Percentiles rank a stretch among this genome's conserved stretches.
Conservation (phyloP, 2,329 filamentous ascomycete genomes). For the Trichoderma sp. region DNA sequence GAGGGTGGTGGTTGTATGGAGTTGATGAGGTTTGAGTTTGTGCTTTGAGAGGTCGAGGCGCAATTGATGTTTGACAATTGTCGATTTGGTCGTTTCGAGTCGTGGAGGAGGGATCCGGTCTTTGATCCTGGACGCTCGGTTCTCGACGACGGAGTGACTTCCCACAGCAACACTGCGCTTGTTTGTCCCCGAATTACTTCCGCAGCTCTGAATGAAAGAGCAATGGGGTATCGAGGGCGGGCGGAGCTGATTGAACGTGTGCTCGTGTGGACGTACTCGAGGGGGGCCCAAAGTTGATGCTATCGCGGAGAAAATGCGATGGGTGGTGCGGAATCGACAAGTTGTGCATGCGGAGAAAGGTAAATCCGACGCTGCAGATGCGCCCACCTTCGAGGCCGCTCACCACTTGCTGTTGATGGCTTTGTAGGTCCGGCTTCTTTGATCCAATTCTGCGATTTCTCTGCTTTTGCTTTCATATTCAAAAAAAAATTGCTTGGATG, state of each 20-base stretch:
- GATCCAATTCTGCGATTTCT: no score
- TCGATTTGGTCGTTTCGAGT: constrained; percentile 2
- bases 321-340: constrained; percentile 2
- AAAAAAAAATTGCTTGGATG: no score
- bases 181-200: background rate
- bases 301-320: constrained; percentile 17
- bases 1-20: background rate
- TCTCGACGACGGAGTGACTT: background rate
- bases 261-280: background rate
- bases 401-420: no score
- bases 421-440: no score
- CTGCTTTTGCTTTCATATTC: no score
- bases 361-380: background rate
- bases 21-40: background rate
- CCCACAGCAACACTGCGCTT: background rate
- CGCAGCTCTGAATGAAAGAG: background rate
- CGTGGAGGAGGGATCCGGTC: background rate
- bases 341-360: background rate
- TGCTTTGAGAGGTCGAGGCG: background rate
- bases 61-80: background rate
- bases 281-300: background rate
- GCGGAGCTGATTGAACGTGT: background rate
- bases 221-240: background rate
- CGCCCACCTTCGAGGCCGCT: background rate
- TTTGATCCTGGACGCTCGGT: background rate